Evolutionary conservation across 192 early-diverging fungal genomes (phyloP), one percentile per base, ranked within the genome.

Genomic region (Allomyces javanicus): DNA sequence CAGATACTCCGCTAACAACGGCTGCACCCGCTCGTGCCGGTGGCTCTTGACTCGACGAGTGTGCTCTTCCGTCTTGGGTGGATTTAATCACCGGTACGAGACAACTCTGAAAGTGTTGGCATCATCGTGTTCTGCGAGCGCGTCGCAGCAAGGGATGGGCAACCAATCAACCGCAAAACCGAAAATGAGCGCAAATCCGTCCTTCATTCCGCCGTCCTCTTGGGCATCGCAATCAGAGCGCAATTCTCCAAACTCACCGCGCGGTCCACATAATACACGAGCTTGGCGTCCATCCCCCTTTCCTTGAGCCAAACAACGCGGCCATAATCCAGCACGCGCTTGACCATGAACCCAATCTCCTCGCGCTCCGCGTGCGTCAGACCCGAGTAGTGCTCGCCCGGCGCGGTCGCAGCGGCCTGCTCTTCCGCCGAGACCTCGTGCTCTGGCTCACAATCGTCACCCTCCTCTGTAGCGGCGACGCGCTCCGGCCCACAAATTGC

Each of bases 261-360:
- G 63, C 74, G 66, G 40, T 77, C 79, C 21, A 82, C 82, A 73
- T 90, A 92, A 64, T 91, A 86, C 9, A 89, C 81, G n/a, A 92
- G 77, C 65, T 83, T 75, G 3, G 77, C 78, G 45, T 85, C 72
- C 67, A 86, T 85, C 0, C 88, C 84, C 64, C 82, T 58, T 50
- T 70, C 67, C 17, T 75, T 62, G 40, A 92, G 68, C 33, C 77
- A 87, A 17, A 71, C 62, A 0, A 78, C 72, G 23, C 92, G 75
- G 9, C 92, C 92, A 61, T 76, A 70, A 65, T 94, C 90, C 55
- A 93, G 50, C n/a, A 91, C 67, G 21, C 90, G 77, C 69, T 94
- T 94, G 64, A 84, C 83, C 40, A 83, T 74, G 33, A 77, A 79
- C 0, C 91, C 91, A 64, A 91, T 75, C 10, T 67, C 63, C 66